A percentile compares a stretch with the other conserved stretches of the same genome.
Evolutionary conservation across 1,139 yeast genomes (phyloP).

Genomic region (Saccharomyces hybrid): DNA sequence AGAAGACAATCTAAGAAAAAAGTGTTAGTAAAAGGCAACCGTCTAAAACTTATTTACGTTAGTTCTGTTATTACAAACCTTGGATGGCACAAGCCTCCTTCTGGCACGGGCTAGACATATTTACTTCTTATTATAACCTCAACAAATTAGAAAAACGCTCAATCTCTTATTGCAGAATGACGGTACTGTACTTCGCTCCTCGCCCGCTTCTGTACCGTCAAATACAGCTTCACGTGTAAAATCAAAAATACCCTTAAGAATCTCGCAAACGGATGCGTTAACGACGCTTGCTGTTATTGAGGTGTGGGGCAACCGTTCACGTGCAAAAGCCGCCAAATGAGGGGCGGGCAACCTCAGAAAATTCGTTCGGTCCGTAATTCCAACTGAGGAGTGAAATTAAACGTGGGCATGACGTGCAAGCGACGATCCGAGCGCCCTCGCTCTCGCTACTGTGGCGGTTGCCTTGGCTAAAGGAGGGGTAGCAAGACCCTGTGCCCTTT

Average conservation of each 20-base stretch:
- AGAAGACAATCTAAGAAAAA: constrained; percentile 40
- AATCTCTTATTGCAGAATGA: background rate
- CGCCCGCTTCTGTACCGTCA: background rate
- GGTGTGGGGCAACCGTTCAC: background rate
- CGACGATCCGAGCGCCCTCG: background rate
- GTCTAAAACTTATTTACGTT: background rate
- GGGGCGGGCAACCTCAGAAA: background rate
- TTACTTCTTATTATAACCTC: background rate
- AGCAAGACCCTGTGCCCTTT: background rate
- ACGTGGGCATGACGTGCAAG: background rate
- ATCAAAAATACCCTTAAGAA: background rate
- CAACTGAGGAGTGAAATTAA: background rate
- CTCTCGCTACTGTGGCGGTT: background rate
- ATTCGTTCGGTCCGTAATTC: background rate
- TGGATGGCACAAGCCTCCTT: constrained; percentile 66
- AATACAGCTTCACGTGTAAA: background rate
- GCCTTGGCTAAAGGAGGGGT: background rate
- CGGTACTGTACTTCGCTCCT: background rate
- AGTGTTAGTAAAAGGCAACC: constrained; percentile 1
- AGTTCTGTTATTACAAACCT: constrained; percentile 31
- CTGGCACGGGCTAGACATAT: constrained; percentile 41
- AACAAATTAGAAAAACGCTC: background rate
- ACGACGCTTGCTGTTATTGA: background rate
- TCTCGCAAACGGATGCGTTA: background rate
- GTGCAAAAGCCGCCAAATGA: background rate